These are phyloP conservation scores for Scedosporium boydii DNA, from an alignment of 2,329 filamentous ascomycete species.

Conservation along the genomic window DNA sequence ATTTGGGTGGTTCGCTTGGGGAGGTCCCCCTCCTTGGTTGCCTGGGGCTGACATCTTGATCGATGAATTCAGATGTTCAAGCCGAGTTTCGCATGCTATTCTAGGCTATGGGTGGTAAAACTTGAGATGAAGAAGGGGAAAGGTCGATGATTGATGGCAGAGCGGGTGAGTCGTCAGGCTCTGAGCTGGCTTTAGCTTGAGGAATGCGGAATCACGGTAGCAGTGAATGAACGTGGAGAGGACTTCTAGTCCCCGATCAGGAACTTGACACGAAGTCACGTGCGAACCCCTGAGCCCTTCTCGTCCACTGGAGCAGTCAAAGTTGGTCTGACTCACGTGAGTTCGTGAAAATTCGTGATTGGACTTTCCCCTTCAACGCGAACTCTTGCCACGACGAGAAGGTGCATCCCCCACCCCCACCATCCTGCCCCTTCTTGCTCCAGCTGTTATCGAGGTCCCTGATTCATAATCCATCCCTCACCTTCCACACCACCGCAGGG, in stretches of 20 bases:
- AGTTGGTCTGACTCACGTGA: slow-evolving; percentile 1
- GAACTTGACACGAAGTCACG: slow-evolving; percentile 7
- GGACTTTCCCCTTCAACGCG: slow-evolving; percentile 5
- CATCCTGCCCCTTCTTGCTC: background rate
- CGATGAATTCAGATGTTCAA: background rate
- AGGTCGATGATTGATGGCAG: background rate
- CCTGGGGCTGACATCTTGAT: background rate
- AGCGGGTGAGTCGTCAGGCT: background rate
- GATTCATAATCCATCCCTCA: too few relatives aligned
- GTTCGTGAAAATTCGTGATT: slow-evolving; percentile 5
- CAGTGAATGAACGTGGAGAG: background rate
- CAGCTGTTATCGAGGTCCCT: background rate
- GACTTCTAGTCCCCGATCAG: background rate
- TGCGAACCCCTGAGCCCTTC: background rate
- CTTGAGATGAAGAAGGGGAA: background rate
- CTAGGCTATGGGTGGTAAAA: background rate
- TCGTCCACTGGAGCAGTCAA: background rate
- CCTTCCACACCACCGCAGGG: background rate
- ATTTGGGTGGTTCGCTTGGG: background rate
- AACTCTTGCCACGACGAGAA: background rate
- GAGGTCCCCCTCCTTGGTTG: background rate
- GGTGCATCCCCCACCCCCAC: background rate
- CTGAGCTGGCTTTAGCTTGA: too few relatives aligned
- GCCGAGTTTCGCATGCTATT: background rate
- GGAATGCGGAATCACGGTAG: background rate